Evolutionary conservation across 2,329 filamentous ascomycete genomes (phyloP), one percentile per base, ranked within the genome.

Genomic region (Talaromyces marneffei): DNA sequence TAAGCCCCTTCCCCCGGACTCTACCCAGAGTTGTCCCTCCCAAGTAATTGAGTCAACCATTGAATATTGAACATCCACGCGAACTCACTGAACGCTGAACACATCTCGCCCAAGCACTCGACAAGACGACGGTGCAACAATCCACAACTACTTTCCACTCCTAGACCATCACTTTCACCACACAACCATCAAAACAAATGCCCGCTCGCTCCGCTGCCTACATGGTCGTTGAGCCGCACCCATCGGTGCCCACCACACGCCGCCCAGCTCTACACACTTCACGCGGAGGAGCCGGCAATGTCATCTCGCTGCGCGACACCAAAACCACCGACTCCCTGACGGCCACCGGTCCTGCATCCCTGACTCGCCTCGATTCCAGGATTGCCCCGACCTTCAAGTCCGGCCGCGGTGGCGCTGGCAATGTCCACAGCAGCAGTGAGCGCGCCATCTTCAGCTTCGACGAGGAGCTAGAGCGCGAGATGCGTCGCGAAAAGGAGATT

Each of bases 201-300:
- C 70, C 76, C 48, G 62, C 69, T 20, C 39, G 42, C 56, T 69
- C 72, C 46, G 60, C 65, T 62, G 72, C 76, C 68, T 85, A 83
- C 78, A 79, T 78, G 68, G 79, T 87, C 70, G 79, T 82, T 72
- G 84, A 87, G 71, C 84, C 85, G 65, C 84, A 87, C 74, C 85
- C 84, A 20, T 82, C 83, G 59, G 78, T 84, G 67, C 78, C 80
- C 60, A 74, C 78, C 61, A 68, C 69, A 59, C 74, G 72, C 66
- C 80, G 81, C 70, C 72, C 76, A 39, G 78, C 81, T 69, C 73
- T 83, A 66, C 76, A 80, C 63, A 77, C 79, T 61, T 83, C 83
- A 66, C 80, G 82, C 53, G 84, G 85, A 66, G 83, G 84, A 57
- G 82, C 82, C 23, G 84, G 83, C 69, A 87, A 86, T 71, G 75